phyloP scores from a whole-genome alignment of 208 protist genomes.

The Paratrypanosoma confusum region DNA sequence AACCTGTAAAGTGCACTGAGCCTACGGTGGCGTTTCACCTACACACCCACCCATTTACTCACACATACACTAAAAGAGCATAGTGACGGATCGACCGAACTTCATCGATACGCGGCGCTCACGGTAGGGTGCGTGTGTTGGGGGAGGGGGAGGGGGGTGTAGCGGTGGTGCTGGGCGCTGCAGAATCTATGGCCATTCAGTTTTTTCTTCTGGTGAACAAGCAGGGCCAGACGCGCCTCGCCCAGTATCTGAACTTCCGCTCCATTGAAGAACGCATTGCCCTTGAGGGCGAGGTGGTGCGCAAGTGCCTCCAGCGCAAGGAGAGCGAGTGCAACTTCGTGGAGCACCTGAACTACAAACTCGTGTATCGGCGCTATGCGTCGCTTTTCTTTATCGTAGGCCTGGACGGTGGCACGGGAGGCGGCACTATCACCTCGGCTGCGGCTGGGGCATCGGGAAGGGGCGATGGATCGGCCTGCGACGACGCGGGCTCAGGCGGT shows the following conservation, averaged over 20 bases:
- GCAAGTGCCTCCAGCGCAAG: constrained; percentile 87
- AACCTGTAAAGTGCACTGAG: no score
- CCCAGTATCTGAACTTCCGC: constrained; percentile 81
- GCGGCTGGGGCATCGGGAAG: background rate
- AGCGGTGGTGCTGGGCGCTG: no score
- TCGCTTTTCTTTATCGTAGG: constrained; percentile 95
- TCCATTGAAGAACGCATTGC: constrained; percentile 61
- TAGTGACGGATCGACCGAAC: no score
- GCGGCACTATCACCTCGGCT: background rate
- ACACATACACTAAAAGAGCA: no score
- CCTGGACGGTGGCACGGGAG: constrained; percentile 41
- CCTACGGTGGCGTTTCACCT: no score
- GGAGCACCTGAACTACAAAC: constrained; percentile 85
- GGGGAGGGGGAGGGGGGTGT: no score
- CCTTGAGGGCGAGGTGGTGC: constrained; percentile 89
- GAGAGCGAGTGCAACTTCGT: constrained; percentile 88
- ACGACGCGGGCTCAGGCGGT: background rate
- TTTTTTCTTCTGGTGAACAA: constrained; percentile 96
- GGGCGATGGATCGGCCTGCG: background rate
- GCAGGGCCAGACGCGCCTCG: constrained; percentile 93
- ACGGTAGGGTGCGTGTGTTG: no score
- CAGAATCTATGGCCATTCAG: constrained; percentile 78
- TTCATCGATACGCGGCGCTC: no score
- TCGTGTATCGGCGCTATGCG: constrained; percentile 91
- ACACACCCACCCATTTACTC: no score